A percentile compares a stretch with the other conserved stretches of the same genome.
These are phyloP conservation scores for Scutellaria minor DNA, from an alignment of 257 asterid genomes.

Conservation along the genomic window DNA sequence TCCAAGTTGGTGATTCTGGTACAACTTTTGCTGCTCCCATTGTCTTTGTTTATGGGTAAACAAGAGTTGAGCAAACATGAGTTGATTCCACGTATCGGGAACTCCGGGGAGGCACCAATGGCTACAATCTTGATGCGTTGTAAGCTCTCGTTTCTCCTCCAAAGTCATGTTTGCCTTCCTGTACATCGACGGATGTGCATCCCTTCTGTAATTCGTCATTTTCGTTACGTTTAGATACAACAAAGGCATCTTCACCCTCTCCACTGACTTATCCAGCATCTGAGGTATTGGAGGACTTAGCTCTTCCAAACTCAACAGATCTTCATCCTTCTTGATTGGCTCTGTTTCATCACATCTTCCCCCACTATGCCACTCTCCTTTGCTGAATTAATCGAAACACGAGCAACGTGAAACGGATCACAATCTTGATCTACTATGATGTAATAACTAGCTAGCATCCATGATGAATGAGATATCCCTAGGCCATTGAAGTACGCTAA, in stretches of 20 bases:
- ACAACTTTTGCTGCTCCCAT: slow-evolving; percentile 17
- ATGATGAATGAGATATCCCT: neutral
- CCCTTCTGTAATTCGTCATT: slow-evolving; percentile 68
- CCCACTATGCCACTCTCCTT: slow-evolving; percentile 82
- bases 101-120: slow-evolving; percentile 94
- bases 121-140: slow-evolving; percentile 68
- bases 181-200: slow-evolving; percentile 72
- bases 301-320: slow-evolving; percentile 43
- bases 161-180: slow-evolving; percentile 51
- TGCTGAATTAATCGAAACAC: slow-evolving; percentile 37
- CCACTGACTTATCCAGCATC: slow-evolving; percentile 53
- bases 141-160: slow-evolving; percentile 48
- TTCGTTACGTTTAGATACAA: slow-evolving; percentile 63
- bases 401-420: neutral
- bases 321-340: slow-evolving; percentile 56
- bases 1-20: neutral
- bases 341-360: slow-evolving; percentile 66
- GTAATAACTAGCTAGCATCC: neutral
- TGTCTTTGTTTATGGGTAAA: slow-evolving; percentile 46
- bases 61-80: slow-evolving; percentile 62
- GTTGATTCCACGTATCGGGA: slow-evolving; percentile 80
- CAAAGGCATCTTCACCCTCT: slow-evolving; percentile 49
- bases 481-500: no score
- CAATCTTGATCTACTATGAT: neutral
- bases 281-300: slow-evolving; percentile 55